A percentile compares a stretch with the other conserved stretches of the same genome.
These are phyloP conservation scores for Nemania sp. DNA, from an alignment of 2,329 filamentous ascomycete species.

Conservation along the genomic window DNA sequence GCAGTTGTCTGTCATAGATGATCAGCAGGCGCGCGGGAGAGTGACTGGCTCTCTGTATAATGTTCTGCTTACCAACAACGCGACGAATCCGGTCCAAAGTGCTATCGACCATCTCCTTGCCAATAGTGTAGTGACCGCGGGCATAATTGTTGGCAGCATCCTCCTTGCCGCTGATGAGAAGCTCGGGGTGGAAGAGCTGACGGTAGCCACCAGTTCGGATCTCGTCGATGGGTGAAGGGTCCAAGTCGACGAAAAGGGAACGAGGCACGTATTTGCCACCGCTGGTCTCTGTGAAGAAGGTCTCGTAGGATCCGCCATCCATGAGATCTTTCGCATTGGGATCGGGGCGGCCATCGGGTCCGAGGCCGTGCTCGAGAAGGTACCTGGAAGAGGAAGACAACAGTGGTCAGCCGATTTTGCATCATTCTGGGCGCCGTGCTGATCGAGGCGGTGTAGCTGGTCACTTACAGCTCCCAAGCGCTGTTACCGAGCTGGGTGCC, in stretches of 20 bases:
- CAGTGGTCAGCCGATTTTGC: constrained; percentile 9
- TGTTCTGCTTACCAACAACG: constrained; percentile 60
- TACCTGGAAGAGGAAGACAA: constrained; percentile 52
- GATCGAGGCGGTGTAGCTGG: constrained; percentile 29
- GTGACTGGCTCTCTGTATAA: not conserved
- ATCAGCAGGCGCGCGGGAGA: constrained; percentile 23
- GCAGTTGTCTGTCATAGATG: constrained; percentile 64
- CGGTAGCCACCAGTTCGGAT: constrained; percentile 70
- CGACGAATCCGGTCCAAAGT: constrained; percentile 72
- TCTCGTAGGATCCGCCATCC: constrained; percentile 69
- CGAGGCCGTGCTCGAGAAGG: constrained; percentile 72
- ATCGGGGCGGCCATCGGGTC: constrained; percentile 65
- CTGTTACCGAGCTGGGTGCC: constrained; percentile 75
- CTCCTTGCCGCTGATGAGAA: constrained; percentile 74
- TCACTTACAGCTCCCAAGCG: constrained; percentile 73
- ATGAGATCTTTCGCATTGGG: constrained; percentile 61
- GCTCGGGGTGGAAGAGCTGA: constrained; percentile 72
- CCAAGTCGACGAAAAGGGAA: constrained; percentile 72
- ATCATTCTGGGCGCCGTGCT: not conserved
- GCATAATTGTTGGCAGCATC: constrained; percentile 79
- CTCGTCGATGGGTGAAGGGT: constrained; percentile 74
- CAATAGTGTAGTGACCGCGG: constrained; percentile 75
- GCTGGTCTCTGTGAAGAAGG: constrained; percentile 75
- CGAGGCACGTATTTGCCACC: constrained; percentile 72
- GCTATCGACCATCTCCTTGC: constrained; percentile 74